Percentiles rank a stretch among this genome's conserved stretches.
Evolutionary conservation across 352 stramenopile species (phyloP).

Genomic region (Aphanomyces invadans): DNA sequence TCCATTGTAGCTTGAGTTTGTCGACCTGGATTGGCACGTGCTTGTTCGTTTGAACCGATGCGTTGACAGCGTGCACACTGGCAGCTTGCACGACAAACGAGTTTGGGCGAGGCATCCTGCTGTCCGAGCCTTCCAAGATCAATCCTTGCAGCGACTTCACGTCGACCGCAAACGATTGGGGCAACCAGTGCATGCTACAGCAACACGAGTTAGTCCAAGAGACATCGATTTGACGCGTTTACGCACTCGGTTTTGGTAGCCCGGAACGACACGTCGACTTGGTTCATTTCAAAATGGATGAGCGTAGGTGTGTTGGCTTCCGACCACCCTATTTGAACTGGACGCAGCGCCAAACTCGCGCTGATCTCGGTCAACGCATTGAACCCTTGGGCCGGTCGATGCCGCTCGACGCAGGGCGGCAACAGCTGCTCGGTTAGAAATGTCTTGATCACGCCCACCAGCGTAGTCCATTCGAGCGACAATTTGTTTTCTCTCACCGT

Average conservation of each 20-base stretch:
- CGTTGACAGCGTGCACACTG: background rate
- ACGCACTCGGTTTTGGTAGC: background rate
- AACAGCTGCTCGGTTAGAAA: background rate
- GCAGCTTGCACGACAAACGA: conserved; percentile 11
- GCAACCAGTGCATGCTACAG: background rate
- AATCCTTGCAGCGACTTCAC: conserved; percentile 9
- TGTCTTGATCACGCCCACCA: background rate
- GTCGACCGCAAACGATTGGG: background rate
- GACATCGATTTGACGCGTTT: background rate
- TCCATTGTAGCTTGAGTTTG: conserved; percentile 75
- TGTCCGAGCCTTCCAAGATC: background rate
- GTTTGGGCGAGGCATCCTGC: background rate
- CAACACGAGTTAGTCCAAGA: background rate
- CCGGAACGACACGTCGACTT: background rate
- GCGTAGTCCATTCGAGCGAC: conserved; percentile 2
- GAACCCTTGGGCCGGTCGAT: background rate
- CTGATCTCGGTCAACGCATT: background rate
- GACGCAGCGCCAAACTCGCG: background rate
- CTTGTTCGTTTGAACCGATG: background rate
- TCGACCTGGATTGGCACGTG: conserved; percentile 61
- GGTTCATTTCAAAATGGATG: conserved; percentile 2
- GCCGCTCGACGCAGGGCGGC: background rate
- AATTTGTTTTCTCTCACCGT: conserved; percentile 5
- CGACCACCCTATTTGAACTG: conserved; percentile 10
- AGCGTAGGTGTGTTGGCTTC: background rate